These are phyloP conservation scores for Plasmodium cynomolgi DNA, from an alignment of 169 alveolate genomes.

Conservation along the genomic window DNA sequence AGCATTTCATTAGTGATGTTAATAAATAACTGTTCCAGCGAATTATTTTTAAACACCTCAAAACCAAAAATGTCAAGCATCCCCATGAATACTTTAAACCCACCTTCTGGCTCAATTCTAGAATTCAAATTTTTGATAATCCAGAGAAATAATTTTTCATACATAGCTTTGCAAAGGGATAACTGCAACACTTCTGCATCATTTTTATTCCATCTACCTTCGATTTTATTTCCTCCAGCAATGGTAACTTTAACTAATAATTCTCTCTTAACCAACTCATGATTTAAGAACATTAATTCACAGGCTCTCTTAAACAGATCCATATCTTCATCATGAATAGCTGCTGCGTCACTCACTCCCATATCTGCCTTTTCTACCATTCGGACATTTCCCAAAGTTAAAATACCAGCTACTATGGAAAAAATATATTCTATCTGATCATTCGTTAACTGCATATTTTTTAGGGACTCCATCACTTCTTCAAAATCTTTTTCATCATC, in stretches of 20 bases:
- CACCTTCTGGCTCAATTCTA: constrained; percentile 91
- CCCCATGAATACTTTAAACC: constrained; percentile 92
- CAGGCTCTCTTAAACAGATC: constrained; percentile 85
- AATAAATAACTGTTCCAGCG: constrained; percentile 96
- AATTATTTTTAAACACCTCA: constrained; percentile 95
- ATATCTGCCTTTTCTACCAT: constrained; percentile 89
- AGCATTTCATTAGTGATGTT: constrained; percentile 97
- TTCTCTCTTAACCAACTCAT: constrained; percentile 83
- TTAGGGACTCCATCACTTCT: constrained; percentile 92
- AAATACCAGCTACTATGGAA: constrained; percentile 92
- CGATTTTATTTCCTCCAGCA: constrained; percentile 88
- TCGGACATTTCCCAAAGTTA: constrained; percentile 96
- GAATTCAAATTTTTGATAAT: constrained; percentile 94
- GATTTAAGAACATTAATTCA: constrained; percentile 86
- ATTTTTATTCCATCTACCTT: constrained; percentile 88
- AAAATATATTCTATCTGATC: constrained; percentile 90
- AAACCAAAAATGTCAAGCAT: constrained; percentile 97
- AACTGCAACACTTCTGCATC: constrained; percentile 90
- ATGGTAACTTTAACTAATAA: constrained; percentile 86
- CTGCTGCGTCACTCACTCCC: constrained; percentile 92
- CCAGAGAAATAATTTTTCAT: constrained; percentile 96
- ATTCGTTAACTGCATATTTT: constrained; percentile 91
- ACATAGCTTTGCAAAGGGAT: constrained; percentile 95
- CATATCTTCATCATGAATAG: constrained; percentile 80
- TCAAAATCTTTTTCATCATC: constrained; percentile 95